Conservation (phyloP, 768 basidiomycete genomes). For the Mycena albidolilacea region DNA sequence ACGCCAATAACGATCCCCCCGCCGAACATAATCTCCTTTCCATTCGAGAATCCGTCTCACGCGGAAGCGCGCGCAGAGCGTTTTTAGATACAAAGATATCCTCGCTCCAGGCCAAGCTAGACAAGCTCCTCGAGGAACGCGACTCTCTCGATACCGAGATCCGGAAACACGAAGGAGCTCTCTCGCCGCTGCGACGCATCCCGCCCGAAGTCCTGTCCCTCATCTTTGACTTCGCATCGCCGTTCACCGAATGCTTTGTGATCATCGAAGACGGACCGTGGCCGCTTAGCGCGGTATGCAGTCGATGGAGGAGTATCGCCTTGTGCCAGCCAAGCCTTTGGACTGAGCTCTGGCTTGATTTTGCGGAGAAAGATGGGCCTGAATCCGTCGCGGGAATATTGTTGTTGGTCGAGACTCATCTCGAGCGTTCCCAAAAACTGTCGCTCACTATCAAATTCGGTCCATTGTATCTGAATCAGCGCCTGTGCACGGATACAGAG, state of each 20-base stretch:
- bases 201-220: not conserved
- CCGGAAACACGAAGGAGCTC: not conserved
- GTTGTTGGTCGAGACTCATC: constrained; percentile 8
- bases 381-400: not conserved
- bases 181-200: not conserved
- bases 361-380: not conserved
- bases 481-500: not conserved
- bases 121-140: not conserved
- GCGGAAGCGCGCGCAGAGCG: not conserved
- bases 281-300: not conserved
- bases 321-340: constrained; percentile 13
- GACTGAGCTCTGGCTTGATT: not conserved
- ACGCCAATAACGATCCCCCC: not conserved
- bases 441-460: constrained; percentile 9
- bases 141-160: not conserved
- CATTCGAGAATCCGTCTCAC: not conserved
- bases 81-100: not conserved
- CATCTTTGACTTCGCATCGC: not conserved
- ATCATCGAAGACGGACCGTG: too few relatives aligned
- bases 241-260: too few relatives aligned
- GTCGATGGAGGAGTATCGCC: not conserved
- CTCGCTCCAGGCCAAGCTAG: not conserved
- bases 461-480: not conserved
- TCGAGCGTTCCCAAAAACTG: not conserved
- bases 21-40: not conserved